phyloP scores from a whole-genome alignment of 1,284 basidiomycete genomes.

The Ceratobasidium sp. region DNA sequence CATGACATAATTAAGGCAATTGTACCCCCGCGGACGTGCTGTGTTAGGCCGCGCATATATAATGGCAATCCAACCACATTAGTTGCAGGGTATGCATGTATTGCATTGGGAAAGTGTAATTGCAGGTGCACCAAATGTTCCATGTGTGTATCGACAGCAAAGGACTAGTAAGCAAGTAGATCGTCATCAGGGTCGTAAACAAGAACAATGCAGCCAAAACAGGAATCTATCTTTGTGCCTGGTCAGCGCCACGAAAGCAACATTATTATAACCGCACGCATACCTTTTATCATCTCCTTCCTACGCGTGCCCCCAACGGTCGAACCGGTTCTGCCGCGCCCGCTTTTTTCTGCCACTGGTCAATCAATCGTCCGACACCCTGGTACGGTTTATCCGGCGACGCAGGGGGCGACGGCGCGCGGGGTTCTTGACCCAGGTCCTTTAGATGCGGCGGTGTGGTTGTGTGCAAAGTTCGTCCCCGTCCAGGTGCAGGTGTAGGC shows the following conservation, averaged over 20 bases:
- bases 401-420: constrained; percentile 47
- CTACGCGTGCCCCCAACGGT: constrained; percentile 28
- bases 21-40: too few relatives aligned
- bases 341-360: constrained; percentile 83
- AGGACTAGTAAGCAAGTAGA: constrained; percentile 24
- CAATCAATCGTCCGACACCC: constrained; percentile 82
- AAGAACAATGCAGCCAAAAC: constrained; percentile 14
- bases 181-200: constrained; percentile 31
- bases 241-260: not conserved
- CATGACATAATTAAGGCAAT: too few relatives aligned
- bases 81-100: constrained; percentile 56
- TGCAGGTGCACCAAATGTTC: constrained; percentile 10
- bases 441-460: constrained; percentile 33
- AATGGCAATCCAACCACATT: too few relatives aligned
- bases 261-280: not conserved
- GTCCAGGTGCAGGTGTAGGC: constrained; percentile 4
- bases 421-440: constrained; percentile 26
- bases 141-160: constrained; percentile 41
- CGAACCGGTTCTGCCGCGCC: constrained; percentile 62
- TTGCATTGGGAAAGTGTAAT: constrained; percentile 12
- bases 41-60: too few relatives aligned
- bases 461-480: constrained; percentile 9
- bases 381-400: constrained; percentile 80
- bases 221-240: not conserved
- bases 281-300: constrained; percentile 25